phyloP scores from a whole-genome alignment of 345 rosid species.

The Citropsis articulata region DNA sequence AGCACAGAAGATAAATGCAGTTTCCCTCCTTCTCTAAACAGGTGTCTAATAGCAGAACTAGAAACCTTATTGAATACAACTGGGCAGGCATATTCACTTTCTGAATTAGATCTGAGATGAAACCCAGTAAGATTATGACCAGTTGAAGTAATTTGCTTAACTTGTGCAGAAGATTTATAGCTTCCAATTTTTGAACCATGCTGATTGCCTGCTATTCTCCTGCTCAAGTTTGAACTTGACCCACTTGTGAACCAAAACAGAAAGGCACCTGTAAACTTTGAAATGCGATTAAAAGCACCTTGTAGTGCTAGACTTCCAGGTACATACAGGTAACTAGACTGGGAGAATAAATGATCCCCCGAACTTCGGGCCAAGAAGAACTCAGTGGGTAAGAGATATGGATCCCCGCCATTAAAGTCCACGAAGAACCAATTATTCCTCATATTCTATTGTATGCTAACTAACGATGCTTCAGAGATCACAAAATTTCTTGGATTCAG shows the following conservation, averaged over 20 bases:
- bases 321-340: constrained; percentile 32
- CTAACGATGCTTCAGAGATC: constrained; percentile 16
- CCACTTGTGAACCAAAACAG: constrained; percentile 51
- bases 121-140: constrained; percentile 31
- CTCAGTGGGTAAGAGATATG: constrained; percentile 43
- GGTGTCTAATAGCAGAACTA: constrained; percentile 40
- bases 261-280: constrained; percentile 59
- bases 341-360: constrained; percentile 42
- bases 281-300: constrained; percentile 58
- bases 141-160: constrained; percentile 33
- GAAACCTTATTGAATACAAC: constrained; percentile 41
- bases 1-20: constrained; percentile 53
- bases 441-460: constrained; percentile 24
- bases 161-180: constrained; percentile 27
- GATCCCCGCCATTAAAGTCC: constrained; percentile 49
- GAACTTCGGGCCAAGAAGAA: constrained; percentile 39
- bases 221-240: constrained; percentile 43
- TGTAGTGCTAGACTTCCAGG: constrained; percentile 49
- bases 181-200: constrained; percentile 29
- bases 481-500: constrained; percentile 9
- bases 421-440: constrained; percentile 39
- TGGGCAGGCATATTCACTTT: constrained; percentile 26
- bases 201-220: constrained; percentile 36
- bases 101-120: constrained; percentile 26
- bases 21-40: constrained; percentile 57